phyloP scores from a whole-genome alignment of 495 filamentous ascomycete genomes.

The Penicillium diatomitis region DNA sequence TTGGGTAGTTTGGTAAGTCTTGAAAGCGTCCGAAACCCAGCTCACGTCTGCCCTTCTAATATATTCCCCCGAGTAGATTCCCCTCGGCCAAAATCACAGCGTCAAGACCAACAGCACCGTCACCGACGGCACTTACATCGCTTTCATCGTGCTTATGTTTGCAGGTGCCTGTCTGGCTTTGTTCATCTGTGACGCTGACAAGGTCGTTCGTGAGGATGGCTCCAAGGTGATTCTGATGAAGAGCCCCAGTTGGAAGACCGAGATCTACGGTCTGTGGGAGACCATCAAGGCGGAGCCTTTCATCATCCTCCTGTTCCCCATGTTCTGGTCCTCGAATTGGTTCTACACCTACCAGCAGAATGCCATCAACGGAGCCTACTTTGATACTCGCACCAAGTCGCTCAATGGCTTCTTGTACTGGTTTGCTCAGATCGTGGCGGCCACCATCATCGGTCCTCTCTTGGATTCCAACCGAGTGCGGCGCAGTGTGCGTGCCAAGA shows the following conservation, averaged over 20 bases:
- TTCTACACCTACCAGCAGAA: conserved; percentile 70
- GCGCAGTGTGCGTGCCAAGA: conserved; percentile 31
- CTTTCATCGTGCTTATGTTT: conserved; percentile 41
- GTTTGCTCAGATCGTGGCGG: conserved; percentile 44
- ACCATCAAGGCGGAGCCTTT: conserved; percentile 28
- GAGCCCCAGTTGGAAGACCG: conserved; percentile 58
- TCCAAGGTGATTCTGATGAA: conserved; percentile 73
- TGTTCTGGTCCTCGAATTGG: conserved; percentile 60
- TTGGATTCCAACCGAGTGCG: conserved; percentile 33
- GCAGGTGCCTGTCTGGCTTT: conserved; percentile 51
- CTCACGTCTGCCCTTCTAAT: no score
- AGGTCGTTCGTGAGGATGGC: conserved; percentile 68
- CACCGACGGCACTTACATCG: conserved; percentile 43
- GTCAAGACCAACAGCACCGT: conserved; percentile 28
- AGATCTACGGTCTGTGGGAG: conserved; percentile 34
- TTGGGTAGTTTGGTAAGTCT: conserved; percentile 37
- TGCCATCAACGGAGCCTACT: conserved; percentile 37
- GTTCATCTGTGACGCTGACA: conserved; percentile 47
- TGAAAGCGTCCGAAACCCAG: background rate
- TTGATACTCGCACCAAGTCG: conserved; percentile 38
- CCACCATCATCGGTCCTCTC: conserved; percentile 33
- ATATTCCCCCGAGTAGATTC: conserved; percentile 4
- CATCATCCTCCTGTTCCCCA: conserved; percentile 40
- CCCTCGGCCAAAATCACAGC: conserved; percentile 39
- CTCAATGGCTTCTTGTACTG: conserved; percentile 44